These are phyloP conservation scores for Trichoderma citrinoviride DNA, from an alignment of 2,329 filamentous ascomycete genomes.

Conservation along the genomic window DNA sequence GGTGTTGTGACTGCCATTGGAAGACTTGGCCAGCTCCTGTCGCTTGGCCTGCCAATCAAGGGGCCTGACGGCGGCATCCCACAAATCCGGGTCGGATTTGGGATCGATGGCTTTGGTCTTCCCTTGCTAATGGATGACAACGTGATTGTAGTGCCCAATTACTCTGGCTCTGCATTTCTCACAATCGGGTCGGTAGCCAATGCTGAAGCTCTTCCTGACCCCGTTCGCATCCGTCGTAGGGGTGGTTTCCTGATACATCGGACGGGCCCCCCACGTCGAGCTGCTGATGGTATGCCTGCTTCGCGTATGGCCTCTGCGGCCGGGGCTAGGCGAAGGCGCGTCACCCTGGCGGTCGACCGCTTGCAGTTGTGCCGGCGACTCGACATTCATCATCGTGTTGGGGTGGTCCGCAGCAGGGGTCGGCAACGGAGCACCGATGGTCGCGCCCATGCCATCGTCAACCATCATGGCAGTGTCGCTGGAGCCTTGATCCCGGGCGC, in stretches of 20 bases:
- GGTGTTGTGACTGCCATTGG: not conserved
- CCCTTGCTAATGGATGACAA: slow-evolving; percentile 59
- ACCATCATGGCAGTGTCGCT: slow-evolving; percentile 34
- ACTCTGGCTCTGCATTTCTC: slow-evolving; percentile 74
- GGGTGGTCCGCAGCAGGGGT: slow-evolving; percentile 42
- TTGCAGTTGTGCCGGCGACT: slow-evolving; percentile 28
- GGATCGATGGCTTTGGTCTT: slow-evolving; percentile 31
- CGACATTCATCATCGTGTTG: slow-evolving; percentile 40
- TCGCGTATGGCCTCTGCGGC: slow-evolving; percentile 54
- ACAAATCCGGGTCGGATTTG: slow-evolving; percentile 25
- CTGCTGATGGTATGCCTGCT: slow-evolving; percentile 59
- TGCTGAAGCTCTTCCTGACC: slow-evolving; percentile 70
- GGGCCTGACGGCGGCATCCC: slow-evolving; percentile 31
- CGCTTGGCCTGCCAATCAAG: slow-evolving; percentile 26
- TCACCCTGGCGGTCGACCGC: slow-evolving; percentile 37
- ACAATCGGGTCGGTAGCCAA: slow-evolving; percentile 75
- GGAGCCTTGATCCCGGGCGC: slow-evolving; percentile 39
- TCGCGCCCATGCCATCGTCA: slow-evolving; percentile 36
- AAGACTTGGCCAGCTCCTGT: slow-evolving; percentile 13
- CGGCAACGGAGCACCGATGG: slow-evolving; percentile 27
- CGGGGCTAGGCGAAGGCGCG: slow-evolving; percentile 45
- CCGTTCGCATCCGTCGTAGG: no score
- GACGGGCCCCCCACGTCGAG: slow-evolving; percentile 60
- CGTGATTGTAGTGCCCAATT: slow-evolving; percentile 78
- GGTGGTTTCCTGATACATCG: no score